Percentiles rank a stretch among this genome's conserved stretches.
phyloP scores from a whole-genome alignment of 2,329 filamentous ascomycete genomes.

The Aspergillus japonicus region DNA sequence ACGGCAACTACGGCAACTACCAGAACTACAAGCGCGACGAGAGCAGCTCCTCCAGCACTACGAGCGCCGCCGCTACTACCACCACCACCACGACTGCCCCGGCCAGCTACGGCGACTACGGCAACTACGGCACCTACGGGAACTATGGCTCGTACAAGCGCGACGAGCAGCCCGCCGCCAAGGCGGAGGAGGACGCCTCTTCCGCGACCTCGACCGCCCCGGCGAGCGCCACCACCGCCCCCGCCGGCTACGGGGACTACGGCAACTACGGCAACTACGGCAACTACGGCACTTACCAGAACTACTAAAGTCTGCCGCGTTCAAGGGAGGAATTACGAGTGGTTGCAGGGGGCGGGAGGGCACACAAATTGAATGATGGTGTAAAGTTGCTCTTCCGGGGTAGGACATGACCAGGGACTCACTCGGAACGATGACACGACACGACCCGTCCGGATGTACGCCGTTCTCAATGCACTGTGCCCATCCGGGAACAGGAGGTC shows the following conservation, averaged over 20 bases:
- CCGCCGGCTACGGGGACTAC: conserved; percentile 9
- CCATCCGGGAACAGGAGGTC: neutral
- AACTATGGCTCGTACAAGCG: neutral
- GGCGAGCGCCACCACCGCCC: neutral
- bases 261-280: conserved; percentile 19
- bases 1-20: conserved; percentile 9
- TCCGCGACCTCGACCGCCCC: neutral
- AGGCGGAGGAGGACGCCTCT: neutral
- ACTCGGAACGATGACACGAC: too few relatives aligned
- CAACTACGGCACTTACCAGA: conserved; percentile 14
- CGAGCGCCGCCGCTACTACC: neutral
- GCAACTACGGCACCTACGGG: neutral
- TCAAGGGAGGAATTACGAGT: too few relatives aligned
- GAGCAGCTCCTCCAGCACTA: neutral
- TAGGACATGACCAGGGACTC: too few relatives aligned
- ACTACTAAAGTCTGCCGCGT: conserved; percentile 1
- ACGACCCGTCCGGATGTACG: too few relatives aligned
- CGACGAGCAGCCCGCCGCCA: neutral
- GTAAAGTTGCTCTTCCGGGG: too few relatives aligned
- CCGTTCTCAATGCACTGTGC: neutral
- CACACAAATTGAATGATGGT: too few relatives aligned
- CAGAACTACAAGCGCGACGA: neutral
- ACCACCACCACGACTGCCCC: neutral
- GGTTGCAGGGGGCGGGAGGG: too few relatives aligned
- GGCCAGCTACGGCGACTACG: neutral